Evolutionary conservation across 2,329 filamentous ascomycete genomes (phyloP).

Genomic region (Penicillium sp.): DNA sequence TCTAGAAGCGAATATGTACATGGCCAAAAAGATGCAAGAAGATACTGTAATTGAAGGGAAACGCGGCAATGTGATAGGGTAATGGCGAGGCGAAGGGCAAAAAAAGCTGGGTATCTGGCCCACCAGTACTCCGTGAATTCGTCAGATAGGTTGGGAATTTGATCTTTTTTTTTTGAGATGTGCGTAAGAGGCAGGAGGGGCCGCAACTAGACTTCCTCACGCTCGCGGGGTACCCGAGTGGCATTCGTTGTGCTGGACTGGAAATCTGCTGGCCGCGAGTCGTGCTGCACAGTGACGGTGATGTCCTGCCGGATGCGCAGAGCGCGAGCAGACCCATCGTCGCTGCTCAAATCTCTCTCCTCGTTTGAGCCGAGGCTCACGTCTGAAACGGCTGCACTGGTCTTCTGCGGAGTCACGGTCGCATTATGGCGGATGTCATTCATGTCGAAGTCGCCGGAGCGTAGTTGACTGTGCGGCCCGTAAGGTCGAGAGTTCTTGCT

Average conservation of each 20-base stretch:
- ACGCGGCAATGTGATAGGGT: neutral
- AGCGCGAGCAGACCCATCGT: constrained; percentile 41
- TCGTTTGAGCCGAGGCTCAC: constrained; percentile 31
- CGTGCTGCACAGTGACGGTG: constrained; percentile 36
- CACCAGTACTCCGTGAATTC: constrained; percentile 18
- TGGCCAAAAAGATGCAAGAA: neutral
- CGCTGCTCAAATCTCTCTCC: constrained; percentile 35
- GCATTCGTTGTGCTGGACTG: constrained; percentile 14
- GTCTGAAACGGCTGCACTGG: constrained; percentile 25
- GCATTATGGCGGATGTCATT: constrained; percentile 33
- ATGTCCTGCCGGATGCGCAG: constrained; percentile 44
- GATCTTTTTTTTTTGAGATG: neutral
- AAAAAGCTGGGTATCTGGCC: constrained; percentile 20
- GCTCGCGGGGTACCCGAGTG: constrained; percentile 10
- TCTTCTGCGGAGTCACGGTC: constrained; percentile 31
- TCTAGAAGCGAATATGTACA: constrained; percentile 20
- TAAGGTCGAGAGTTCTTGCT: constrained; percentile 34
- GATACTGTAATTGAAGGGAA: neutral
- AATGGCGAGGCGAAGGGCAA: neutral
- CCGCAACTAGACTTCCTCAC: constrained; percentile 19
- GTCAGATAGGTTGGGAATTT: constrained; percentile 6
- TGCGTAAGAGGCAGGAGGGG: neutral
- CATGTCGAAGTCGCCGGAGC: constrained; percentile 35
- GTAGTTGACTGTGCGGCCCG: constrained; percentile 31
- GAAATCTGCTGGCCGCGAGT: constrained; percentile 19